phyloP scores from a whole-genome alignment of 164 flowering plant genomes.

The Stephania yunnanensis region DNA sequence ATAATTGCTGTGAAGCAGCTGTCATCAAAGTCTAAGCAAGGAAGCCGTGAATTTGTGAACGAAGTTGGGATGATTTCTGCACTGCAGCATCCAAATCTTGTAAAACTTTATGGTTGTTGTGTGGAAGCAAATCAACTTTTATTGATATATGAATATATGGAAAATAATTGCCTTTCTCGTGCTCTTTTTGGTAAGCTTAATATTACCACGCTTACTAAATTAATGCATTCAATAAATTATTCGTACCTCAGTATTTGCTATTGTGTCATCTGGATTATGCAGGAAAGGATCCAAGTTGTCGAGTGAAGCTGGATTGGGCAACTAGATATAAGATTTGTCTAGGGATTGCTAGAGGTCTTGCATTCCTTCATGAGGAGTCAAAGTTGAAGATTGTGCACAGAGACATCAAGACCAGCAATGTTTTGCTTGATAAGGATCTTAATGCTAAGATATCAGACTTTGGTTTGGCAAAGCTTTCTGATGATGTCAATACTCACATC shows the following conservation, averaged over 20 bases:
- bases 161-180: conserved; percentile 66
- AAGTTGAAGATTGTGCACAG: conserved; percentile 63
- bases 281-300: conserved; percentile 28
- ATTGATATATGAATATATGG: conserved; percentile 74
- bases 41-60: conserved; percentile 73
- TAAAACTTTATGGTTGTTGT: conserved; percentile 73
- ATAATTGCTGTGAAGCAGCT: conserved; percentile 77
- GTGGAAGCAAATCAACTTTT: conserved; percentile 62
- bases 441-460: conserved; percentile 69
- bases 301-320: conserved; percentile 50
- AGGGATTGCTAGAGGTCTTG: conserved; percentile 61
- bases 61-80: conserved; percentile 86
- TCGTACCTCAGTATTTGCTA: neutral
- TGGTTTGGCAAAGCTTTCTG: conserved; percentile 65
- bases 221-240: neutral
- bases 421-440: conserved; percentile 58
- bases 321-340: conserved; percentile 55
- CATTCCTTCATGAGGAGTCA: conserved; percentile 68
- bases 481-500: conserved; percentile 54
- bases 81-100: conserved; percentile 70
- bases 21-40: conserved; percentile 79
- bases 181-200: conserved; percentile 48
- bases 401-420: conserved; percentile 66
- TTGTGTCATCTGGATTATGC: conserved; percentile 4
- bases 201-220: neutral